Conservation (phyloP, 257 asterid genomes). For the Lycium ferocissimum region DNA sequence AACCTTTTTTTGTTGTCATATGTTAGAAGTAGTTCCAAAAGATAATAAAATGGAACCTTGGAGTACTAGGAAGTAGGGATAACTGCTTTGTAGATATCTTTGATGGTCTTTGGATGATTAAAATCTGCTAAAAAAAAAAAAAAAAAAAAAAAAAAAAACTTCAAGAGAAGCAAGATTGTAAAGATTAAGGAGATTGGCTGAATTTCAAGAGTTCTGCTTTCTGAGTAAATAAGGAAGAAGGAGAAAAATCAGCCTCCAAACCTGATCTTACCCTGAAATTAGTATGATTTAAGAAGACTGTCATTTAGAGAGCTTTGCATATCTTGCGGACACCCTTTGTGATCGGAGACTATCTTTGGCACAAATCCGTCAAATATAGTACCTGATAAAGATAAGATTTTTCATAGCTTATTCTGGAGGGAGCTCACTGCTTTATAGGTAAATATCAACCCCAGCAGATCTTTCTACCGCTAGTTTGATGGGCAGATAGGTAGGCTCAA, state of each 20-base stretch:
- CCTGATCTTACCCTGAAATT: too few species aligned
- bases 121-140: not conserved
- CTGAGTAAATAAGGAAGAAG: not conserved
- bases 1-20: too few species aligned
- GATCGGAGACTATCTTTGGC: not conserved
- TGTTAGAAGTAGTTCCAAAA: too few species aligned
- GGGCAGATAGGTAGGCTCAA: not conserved
- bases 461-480: not conserved
- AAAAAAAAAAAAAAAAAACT: too few species aligned
- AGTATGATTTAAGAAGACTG: not conserved
- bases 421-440: not conserved
- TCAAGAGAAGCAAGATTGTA: too few species aligned
- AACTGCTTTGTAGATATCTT: not conserved
- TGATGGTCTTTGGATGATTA: not conserved
- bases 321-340: not conserved
- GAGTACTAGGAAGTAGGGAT: not conserved
- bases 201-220: not conserved
- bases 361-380: slow-evolving; percentile 2
- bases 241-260: too few species aligned
- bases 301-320: not conserved
- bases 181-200: not conserved
- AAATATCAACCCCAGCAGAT: not conserved
- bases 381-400: not conserved
- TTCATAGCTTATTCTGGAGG: not conserved
- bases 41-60: not conserved